phyloP scores from a whole-genome alignment of 257 asterid species.

The Oldenlandia corymbosa region DNA sequence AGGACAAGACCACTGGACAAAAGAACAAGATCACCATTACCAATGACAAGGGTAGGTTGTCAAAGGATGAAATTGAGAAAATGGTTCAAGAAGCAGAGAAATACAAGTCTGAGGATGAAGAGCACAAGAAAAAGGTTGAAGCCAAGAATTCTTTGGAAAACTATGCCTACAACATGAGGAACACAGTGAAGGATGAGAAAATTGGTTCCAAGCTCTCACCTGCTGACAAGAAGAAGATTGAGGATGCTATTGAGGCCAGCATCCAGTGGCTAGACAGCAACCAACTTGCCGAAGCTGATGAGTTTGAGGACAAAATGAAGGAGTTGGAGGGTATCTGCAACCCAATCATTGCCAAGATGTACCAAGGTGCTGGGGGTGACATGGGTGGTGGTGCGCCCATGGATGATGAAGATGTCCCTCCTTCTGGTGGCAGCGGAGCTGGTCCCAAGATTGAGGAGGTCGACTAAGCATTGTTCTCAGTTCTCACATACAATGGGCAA shows the following conservation, averaged over 20 bases:
- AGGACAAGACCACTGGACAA: constrained; percentile 85
- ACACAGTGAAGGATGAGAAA: constrained; percentile 75
- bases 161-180: constrained; percentile 87
- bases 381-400: constrained; percentile 35
- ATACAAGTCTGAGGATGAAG: constrained; percentile 81
- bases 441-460: constrained; percentile 90
- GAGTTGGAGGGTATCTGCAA: constrained; percentile 79
- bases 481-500: too few species aligned
- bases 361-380: constrained; percentile 68
- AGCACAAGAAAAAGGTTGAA: constrained; percentile 81
- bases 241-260: constrained; percentile 54
- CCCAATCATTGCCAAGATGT: constrained; percentile 80
- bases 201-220: constrained; percentile 55
- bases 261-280: constrained; percentile 70
- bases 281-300: constrained; percentile 72
- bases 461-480: constrained; percentile 37
- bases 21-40: constrained; percentile 88
- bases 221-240: constrained; percentile 63
- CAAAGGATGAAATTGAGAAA: constrained; percentile 81
- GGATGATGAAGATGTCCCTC: constrained; percentile 54
- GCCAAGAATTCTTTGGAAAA: constrained; percentile 73
- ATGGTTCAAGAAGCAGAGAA: constrained; percentile 88
- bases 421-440: constrained; percentile 45
- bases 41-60: constrained; percentile 73
- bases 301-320: constrained; percentile 84